phyloP scores from a whole-genome alignment of 2,329 filamentous ascomycete genomes.

The Colletotrichum camelliae region DNA sequence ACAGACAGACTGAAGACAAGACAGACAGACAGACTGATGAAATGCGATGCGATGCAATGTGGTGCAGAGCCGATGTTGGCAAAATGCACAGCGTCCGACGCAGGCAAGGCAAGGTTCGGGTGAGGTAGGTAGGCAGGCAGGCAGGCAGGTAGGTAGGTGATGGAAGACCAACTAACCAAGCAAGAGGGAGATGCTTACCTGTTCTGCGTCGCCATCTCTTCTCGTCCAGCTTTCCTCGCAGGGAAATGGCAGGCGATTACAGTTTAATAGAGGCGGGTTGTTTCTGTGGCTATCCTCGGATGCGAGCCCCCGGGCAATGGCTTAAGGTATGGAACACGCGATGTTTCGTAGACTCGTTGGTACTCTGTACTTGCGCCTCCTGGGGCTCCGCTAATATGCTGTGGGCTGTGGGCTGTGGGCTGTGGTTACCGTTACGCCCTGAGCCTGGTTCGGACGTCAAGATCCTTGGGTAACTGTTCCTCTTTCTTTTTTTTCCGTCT shows the following conservation, averaged over 20 bases:
- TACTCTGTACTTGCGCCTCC: constrained; percentile 16
- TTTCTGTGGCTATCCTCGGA: constrained; percentile 17
- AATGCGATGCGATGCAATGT: not conserved
- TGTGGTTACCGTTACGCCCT: not conserved
- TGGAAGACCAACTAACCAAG: not conserved
- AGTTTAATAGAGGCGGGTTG: constrained; percentile 16
- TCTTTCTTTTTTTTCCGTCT: not conserved
- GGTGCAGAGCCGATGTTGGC: not conserved
- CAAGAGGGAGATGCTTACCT: constrained; percentile 29
- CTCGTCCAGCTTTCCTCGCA: not conserved
- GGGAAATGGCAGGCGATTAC: constrained; percentile 5
- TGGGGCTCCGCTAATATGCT: constrained; percentile 8
- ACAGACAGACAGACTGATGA: not conserved
- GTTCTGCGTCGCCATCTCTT: constrained; percentile 39
- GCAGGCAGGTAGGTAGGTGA: not conserved
- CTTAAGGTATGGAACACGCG: constrained; percentile 23
- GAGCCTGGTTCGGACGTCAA: constrained; percentile 5
- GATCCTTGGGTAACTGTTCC: not conserved
- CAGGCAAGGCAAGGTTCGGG: not conserved
- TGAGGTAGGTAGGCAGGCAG: not conserved
- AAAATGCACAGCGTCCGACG: not conserved
- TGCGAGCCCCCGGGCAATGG: constrained; percentile 10
- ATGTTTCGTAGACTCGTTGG: constrained; percentile 21
- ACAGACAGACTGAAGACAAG: not conserved
- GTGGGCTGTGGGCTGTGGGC: not conserved